These are phyloP conservation scores for Daldinia decipiens DNA, from an alignment of 495 filamentous ascomycete genomes.

Conservation along the genomic window DNA sequence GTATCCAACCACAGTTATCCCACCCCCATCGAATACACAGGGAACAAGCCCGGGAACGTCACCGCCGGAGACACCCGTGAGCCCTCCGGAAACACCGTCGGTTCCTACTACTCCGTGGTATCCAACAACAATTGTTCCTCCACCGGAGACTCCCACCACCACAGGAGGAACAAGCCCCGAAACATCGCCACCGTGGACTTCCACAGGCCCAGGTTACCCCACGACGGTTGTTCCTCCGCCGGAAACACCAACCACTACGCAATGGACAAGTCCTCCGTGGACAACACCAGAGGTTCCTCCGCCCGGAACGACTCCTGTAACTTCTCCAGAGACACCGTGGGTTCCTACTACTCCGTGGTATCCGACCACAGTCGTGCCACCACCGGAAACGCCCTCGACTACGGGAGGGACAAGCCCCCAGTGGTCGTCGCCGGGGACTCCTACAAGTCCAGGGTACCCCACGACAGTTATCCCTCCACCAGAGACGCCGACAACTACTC, in stretches of 20 bases:
- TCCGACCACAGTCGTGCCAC: conserved; percentile 4
- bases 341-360: conserved; percentile 13
- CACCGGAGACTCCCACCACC: background rate
- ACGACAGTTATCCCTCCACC: background rate
- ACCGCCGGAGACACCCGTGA: too few species aligned
- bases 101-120: conserved; percentile 1
- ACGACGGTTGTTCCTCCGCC: background rate
- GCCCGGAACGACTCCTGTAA: too few species aligned
- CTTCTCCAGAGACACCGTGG: background rate
- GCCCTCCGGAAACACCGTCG: too few species aligned
- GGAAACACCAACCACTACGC: background rate
- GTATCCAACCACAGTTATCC: background rate
- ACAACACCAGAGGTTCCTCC: background rate
- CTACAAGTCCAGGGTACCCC: conserved; percentile 12
- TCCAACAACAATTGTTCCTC: background rate
- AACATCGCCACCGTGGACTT: background rate
- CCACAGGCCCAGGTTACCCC: background rate
- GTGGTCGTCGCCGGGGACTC: background rate
- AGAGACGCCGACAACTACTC: too few species aligned
- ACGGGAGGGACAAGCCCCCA: background rate
- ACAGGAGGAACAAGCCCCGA: background rate
- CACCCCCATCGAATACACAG: too few species aligned
- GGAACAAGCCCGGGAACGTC: too few species aligned
- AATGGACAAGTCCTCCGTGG: conserved; percentile 1
- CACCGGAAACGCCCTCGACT: conserved; percentile 3